A percentile compares a stretch with the other conserved stretches of the same genome.
Evolutionary conservation across 2,329 filamentous ascomycete species (phyloP).

Genomic region (Diaporthe nobilis): DNA sequence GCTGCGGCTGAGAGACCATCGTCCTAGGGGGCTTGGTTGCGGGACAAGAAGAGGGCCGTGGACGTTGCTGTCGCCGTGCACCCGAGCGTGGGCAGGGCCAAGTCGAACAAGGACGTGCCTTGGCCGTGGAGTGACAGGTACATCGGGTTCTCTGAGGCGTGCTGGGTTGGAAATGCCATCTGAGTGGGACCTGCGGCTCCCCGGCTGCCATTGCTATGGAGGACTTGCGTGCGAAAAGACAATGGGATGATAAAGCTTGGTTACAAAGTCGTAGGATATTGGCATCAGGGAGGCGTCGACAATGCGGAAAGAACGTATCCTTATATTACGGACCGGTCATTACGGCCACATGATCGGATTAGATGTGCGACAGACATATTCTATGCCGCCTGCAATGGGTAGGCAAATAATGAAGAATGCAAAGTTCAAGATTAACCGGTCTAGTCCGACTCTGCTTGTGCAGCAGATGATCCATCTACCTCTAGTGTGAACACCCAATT

Average conservation of each 20-base stretch:
- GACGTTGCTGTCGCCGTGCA: background rate
- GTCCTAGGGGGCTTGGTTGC: conserved; percentile 41
- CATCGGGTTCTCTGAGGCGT: conserved; percentile 35
- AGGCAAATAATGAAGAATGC: conserved; percentile 7
- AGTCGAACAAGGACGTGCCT: conserved; percentile 37
- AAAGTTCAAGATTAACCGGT: background rate
- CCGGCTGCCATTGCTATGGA: background rate
- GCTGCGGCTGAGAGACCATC: conserved; percentile 37
- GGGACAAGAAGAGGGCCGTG: conserved; percentile 32
- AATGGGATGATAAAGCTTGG: background rate
- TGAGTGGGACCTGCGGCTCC: background rate
- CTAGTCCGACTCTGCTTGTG: conserved; percentile 18
- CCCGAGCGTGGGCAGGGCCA: background rate
- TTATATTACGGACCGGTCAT: background rate
- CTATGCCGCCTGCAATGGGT: background rate
- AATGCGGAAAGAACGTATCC: background rate
- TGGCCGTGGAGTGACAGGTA: conserved; percentile 39
- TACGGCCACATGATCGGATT: background rate
- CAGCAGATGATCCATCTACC: conserved; percentile 33
- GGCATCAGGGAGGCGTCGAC: background rate
- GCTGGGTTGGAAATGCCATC: conserved; percentile 36
- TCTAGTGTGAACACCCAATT: conserved; percentile 28
- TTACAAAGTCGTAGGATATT: conserved; percentile 24
- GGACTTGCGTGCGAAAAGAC: background rate
- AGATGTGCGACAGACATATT: conserved; percentile 1